Evolutionary conservation across 139 green algal species (phyloP), one percentile per base, ranked within the genome.

Genomic region (Zygnema cylindricum): DNA sequence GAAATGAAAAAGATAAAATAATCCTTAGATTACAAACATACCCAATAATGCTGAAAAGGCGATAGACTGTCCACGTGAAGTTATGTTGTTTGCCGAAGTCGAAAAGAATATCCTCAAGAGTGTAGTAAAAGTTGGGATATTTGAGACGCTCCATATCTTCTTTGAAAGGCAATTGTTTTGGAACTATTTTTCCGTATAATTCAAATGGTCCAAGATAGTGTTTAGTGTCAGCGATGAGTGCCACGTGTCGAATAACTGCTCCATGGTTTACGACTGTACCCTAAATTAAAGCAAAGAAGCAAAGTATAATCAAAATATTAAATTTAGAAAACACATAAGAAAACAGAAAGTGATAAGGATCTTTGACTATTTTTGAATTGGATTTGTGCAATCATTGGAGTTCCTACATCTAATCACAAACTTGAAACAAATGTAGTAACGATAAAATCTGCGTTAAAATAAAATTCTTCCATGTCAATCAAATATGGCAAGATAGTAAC

Each of bases 101-200:
- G 33, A 89, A 78, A 22, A 86, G 36, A 1, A 75, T 39, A 69
- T 89, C 84, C 84, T 89, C 84, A 49, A 86, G 84, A 3, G 38
- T 63, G 73, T 89, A 89, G 38, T 89, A 89, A 39, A 89, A 89
- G 84, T 89, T 89, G 71, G 71, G 23, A 1, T 32, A 22, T n/a
- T 22, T 69, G 33, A 86, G 23, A 23, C 84, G 33, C 21, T 69
- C 69, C 35, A 85, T n/a, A 55, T 87, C 73, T 69, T 89, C 84
- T n/a, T 40, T 63, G 73, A 86, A 89, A 25, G 84, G 84, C 7
- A 38, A 79, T 43, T 86, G 54, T 11, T 79, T n/a, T 38, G 35
- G 32, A 35, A 81, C 73, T 25, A 79, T 41, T 42, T 86, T 86
- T 39, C 81, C 81, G 22, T 63, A 81, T 2, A 41, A 35, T 11